Conservation (phyloP, 2,329 filamentous ascomycete species). For the Lithohypha guttulata region DNA sequence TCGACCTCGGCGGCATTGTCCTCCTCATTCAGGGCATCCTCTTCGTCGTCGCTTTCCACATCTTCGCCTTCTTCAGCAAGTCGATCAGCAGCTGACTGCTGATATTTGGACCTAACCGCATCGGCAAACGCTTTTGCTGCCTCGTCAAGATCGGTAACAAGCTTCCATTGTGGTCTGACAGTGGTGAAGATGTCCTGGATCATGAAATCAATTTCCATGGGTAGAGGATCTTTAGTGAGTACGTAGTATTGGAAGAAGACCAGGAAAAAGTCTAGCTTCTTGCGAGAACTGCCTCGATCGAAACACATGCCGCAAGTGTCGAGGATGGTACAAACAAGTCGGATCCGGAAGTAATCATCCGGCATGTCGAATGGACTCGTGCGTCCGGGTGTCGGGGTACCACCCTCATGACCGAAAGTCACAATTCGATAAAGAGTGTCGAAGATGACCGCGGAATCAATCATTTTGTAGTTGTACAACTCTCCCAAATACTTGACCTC, state of each 20-base stretch:
- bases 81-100: conserved; percentile 62
- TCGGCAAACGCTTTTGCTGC: conserved; percentile 74
- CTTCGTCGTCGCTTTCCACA: conserved; percentile 59
- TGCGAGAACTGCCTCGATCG: conserved; percentile 81
- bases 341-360: conserved; percentile 93
- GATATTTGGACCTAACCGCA: conserved; percentile 83
- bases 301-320: conserved; percentile 97
- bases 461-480: conserved; percentile 93
- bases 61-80: conserved; percentile 60
- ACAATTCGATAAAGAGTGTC: conserved; percentile 90
- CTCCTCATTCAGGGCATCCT: conserved; percentile 62
- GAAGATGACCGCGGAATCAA: conserved; percentile 91
- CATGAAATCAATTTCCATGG: conserved; percentile 96
- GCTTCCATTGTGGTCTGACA: conserved; percentile 84
- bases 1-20: conserved; percentile 47
- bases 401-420: conserved; percentile 77
- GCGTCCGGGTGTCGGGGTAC: conserved; percentile 67
- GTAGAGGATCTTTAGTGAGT: conserved; percentile 74
- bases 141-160: conserved; percentile 70
- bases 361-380: conserved; percentile 72
- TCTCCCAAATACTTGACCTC: conserved; percentile 95
- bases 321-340: conserved; percentile 74
- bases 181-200: conserved; percentile 83
- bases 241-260: conserved; percentile 95
- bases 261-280: conserved; percentile 95